These are phyloP conservation scores for Cochlearia excelsa DNA, from an alignment of 345 rosid species.

Conservation along the genomic window DNA sequence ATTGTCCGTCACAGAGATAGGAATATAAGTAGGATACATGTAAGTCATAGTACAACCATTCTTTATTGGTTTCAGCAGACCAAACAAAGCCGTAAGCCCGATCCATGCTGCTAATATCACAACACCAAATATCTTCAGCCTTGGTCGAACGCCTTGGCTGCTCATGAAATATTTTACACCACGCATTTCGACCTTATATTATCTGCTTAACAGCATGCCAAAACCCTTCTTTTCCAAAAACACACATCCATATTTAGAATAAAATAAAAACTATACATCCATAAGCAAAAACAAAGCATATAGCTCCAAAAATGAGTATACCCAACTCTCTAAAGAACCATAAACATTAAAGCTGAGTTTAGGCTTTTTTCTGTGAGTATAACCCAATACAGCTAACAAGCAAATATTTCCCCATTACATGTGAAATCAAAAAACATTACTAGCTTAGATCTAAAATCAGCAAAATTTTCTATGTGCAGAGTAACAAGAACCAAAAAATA, in stretches of 20 bases:
- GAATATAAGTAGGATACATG: conserved; percentile 96
- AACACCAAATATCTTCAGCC: conserved; percentile 44
- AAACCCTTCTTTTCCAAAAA: conserved; percentile 18
- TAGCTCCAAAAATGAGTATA: conserved; percentile 1
- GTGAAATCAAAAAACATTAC: too few relatives aligned
- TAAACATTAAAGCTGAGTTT: too few relatives aligned
- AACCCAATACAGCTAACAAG: too few relatives aligned
- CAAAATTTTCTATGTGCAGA: too few relatives aligned
- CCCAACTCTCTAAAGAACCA: too few relatives aligned
- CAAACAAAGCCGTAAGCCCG: conserved; percentile 55
- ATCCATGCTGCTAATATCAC: conserved; percentile 51
- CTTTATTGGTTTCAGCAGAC: conserved; percentile 65
- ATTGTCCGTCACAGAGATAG: conserved; percentile 49
- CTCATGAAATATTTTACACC: conserved; percentile 25
- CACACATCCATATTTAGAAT: conserved; percentile 8
- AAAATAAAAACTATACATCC: not conserved
- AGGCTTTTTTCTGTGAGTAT: too few relatives aligned
- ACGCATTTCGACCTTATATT: conserved; percentile 27
- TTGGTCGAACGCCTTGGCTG: conserved; percentile 50
- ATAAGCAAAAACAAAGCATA: conserved; percentile 16
- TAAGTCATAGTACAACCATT: conserved; percentile 93
- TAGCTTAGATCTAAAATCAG: too few relatives aligned
- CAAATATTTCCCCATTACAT: too few relatives aligned
- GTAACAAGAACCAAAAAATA: too few relatives aligned
- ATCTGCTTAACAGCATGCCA: conserved; percentile 28